A percentile compares a stretch with the other conserved stretches of the same genome.
These are phyloP conservation scores for Triticum turgidum DNA, from an alignment of 176 grass and related monocot species.

Conservation along the genomic window DNA sequence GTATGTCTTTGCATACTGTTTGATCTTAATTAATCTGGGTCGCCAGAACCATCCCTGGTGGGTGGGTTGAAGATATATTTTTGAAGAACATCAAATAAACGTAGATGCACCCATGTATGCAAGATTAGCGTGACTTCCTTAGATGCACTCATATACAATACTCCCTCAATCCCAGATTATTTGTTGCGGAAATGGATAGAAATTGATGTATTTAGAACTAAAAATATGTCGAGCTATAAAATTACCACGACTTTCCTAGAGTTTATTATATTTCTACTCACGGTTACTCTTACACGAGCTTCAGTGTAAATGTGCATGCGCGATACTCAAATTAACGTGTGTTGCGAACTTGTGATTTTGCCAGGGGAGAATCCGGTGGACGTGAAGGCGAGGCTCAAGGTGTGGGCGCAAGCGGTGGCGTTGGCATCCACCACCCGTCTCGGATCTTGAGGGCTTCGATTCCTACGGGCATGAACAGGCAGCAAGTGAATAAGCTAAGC, in stretches of 20 bases:
- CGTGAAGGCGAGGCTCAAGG: constrained; percentile 74
- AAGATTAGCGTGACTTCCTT: too few relatives aligned
- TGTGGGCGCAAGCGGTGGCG: constrained; percentile 73
- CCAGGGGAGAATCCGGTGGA: constrained; percentile 57
- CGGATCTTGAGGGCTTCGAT: constrained; percentile 3
- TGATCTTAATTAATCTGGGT: background rate
- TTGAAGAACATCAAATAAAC: too few relatives aligned
- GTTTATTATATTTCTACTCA: too few relatives aligned
- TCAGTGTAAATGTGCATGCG: background rate
- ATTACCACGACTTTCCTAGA: too few relatives aligned
- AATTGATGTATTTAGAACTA: too few relatives aligned
- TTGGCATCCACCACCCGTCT: constrained; percentile 63
- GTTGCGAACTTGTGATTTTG: background rate
- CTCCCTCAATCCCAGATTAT: too few relatives aligned
- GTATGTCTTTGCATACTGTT: background rate
- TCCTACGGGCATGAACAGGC: background rate
- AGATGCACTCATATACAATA: too few relatives aligned
- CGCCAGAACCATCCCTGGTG: too few relatives aligned
- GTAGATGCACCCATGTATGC: too few relatives aligned
- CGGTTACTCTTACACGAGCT: background rate
- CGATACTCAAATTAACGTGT: background rate
- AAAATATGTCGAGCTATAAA: too few relatives aligned
- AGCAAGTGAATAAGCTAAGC: background rate
- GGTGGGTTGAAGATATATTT: too few relatives aligned
- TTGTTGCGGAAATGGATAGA: too few relatives aligned